Base-by-base conservation (phyloP, 331 rosid genomes). In the Erythrophleum ivorense region DNA sequence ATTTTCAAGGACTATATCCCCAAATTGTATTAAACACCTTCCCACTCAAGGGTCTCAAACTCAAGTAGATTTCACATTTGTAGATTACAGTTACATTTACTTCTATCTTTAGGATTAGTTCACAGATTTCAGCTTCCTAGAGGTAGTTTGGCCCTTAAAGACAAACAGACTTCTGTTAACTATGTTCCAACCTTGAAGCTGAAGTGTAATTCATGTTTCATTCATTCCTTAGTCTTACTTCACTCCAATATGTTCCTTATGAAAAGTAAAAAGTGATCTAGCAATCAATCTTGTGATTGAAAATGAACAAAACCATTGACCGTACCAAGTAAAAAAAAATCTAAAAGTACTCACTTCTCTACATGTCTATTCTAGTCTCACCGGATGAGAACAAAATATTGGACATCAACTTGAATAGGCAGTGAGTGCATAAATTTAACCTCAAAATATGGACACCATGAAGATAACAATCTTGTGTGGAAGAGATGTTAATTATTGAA, bases 401-500 rank as follows among this genome's bases (percentile, higher is more conserved):
- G 40, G 29, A 45, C 12, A 73, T 57, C 12, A 55, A 79, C 71
- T 57, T 70, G 49, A 70, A 58, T 79, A 18, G 50, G 48, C 24
- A 57, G 63, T 7, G 18, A 79, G 29, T 24, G 29, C 29, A 24
- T 24, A 24, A 24, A 13, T 59, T 59, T 49, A 34, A 59, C 50
- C n/a, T 10, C 64, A 69, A 59, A 57, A 46, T 54, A 66, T 33
- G 48, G 29, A 24, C 29, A 24, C 29, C 29, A 43, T 53, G 62
- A 75, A 45, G 63, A 65, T 65, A 55, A 19, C 18, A 67, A 76
- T 73, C 62, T n/a, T n/a, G 40, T 55, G 24, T 19, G 73, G 74
- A 82, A 69, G 65, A 24, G 46, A 38, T 38, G 50, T 60, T 16
- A 19, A 62, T 77, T 59, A 38, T 18, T 11, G 2, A 34, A 34